Conservation (phyloP, 139 green algal genomes). For the Astrephomene gubernaculifera region DNA sequence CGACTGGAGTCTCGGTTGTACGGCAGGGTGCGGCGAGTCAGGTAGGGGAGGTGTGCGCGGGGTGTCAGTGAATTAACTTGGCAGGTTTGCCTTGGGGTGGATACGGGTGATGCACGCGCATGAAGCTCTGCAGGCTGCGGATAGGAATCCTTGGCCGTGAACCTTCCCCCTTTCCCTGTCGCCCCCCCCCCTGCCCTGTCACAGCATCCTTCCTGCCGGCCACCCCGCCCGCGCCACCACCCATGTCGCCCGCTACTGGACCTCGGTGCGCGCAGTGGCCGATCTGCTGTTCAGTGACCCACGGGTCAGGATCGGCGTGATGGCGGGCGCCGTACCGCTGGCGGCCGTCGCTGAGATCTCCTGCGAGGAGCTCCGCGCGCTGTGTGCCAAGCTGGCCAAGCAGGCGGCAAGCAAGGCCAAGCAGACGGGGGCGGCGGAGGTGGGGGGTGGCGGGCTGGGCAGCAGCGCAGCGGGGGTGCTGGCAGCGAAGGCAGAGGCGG, state of each 20-base stretch:
- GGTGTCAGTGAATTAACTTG: too few species aligned
- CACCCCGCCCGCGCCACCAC: background rate
- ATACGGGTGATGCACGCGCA: background rate
- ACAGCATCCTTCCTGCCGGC: slow-evolving; percentile 21
- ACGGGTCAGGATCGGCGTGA: background rate
- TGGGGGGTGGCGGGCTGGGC: background rate
- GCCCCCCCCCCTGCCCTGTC: background rate
- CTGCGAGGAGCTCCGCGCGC: background rate
- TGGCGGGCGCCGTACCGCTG: slow-evolving; percentile 1
- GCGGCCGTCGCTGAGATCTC: slow-evolving; percentile 10
- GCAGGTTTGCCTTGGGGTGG: background rate
- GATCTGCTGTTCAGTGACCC: background rate
- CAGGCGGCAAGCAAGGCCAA: background rate
- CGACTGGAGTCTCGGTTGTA: slow-evolving; percentile 19
- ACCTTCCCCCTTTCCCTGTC: background rate
- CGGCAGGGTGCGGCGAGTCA: slow-evolving; percentile 13
- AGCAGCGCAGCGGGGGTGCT: background rate
- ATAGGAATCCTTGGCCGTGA: background rate
- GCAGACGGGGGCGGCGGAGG: background rate
- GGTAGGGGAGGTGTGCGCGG: background rate
- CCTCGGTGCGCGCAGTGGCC: background rate
- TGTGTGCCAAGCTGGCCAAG: slow-evolving; percentile 7
- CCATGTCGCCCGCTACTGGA: slow-evolving; percentile 15
- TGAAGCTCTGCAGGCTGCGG: background rate
- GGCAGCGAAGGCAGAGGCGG: background rate